phyloP scores from a whole-genome alignment of 345 rosid genomes.

The Eucalyptus sp. region DNA sequence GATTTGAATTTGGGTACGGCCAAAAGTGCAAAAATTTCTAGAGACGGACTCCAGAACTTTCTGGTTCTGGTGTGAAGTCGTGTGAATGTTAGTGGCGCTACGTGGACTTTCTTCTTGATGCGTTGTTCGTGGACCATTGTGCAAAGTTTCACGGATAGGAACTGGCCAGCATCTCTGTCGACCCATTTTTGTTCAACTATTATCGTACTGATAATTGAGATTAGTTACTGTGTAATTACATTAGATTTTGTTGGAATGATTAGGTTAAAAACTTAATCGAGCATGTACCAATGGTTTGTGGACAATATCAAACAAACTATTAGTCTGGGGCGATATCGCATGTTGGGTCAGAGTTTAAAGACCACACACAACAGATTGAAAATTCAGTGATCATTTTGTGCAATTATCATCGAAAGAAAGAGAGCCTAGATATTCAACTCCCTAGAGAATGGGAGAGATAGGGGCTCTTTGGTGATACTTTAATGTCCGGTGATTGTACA shows the following conservation, averaged over 20 bases:
- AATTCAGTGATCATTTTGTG: accelerated
- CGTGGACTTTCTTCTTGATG: background rate
- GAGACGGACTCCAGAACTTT: background rate
- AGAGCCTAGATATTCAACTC: background rate
- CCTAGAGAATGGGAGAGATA: background rate
- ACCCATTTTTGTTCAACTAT: background rate
- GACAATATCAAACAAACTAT: background rate
- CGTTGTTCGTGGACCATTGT: background rate
- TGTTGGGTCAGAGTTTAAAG: background rate
- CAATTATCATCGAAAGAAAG: background rate
- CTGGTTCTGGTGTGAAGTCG: background rate
- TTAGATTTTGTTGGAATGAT: background rate
- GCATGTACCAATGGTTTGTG: background rate
- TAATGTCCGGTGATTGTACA: background rate
- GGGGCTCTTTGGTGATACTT: background rate
- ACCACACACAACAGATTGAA: accelerated
- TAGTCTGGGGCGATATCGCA: accelerated
- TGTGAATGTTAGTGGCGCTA: background rate
- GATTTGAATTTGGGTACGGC: background rate
- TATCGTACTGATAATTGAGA: background rate
- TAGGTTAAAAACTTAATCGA: background rate
- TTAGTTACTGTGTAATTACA: background rate
- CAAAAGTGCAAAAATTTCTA: background rate
- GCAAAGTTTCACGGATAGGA: background rate
- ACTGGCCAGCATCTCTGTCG: background rate